Base-by-base conservation (phyloP, 2,329 filamentous ascomycete species). In the Hymenoscyphus occultus region DNA sequence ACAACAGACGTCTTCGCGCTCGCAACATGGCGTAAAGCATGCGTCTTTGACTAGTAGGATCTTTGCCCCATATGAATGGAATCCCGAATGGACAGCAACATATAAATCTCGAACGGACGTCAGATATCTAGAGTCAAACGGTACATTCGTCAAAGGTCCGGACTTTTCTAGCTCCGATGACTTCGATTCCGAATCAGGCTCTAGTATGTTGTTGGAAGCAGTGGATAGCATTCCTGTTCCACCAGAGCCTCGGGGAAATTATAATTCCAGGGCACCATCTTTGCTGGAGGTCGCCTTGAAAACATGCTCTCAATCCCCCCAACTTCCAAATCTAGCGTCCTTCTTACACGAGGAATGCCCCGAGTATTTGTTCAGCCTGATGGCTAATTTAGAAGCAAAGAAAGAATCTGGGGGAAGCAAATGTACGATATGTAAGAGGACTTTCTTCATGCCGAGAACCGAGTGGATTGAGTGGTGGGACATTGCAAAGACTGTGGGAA, bases 401-500 rank as follows among this genome's bases (percentile, higher is more conserved):
- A 80, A 80, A 45, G 78, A 83, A 45, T 75, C 75, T 0, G 85
- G 85, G 4, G 82, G 82, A 1, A 71, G 81, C 35, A 71, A 72
- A 1, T 89, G 87, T 70, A 82, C 83, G 1, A 76, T 80, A 0
- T 89, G 87, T 71, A 70, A 75, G 31, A 79, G 80, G 35, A 72
- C 73, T 9, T 80, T 84, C 3, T 76, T 86, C 6, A 77, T 83
- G 28, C 83, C 86, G 2, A 75, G 80, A 3, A 78, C 82, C 0
- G 80, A 86, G 71, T 89, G 87, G 86, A 76, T 89, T 7, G 87
- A 89, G 71, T 89, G 86, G 83, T 85, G 83, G 74, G 79, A 83
- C 64, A 70, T 81, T 39, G 68, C 71, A 12, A 71, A 67, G 54
- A 64, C 67, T 31, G 60, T 60, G 19, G 58, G 48, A 9, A 59